These are phyloP conservation scores for Lachancea nothofagi DNA, from an alignment of 805 yeast genomes.

Conservation along the genomic window DNA sequence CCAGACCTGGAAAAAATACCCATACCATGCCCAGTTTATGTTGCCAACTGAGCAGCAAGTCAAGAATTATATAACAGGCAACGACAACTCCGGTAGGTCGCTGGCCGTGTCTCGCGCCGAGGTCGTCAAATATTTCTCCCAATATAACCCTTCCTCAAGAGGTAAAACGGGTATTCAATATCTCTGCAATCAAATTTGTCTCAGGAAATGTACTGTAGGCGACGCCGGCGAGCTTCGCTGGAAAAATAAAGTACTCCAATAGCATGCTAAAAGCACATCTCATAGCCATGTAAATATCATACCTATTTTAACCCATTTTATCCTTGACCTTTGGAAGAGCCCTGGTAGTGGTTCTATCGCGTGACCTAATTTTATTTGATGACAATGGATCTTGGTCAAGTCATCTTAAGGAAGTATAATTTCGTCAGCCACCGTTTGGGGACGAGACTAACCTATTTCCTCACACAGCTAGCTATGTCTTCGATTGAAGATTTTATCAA, in stretches of 20 bases:
- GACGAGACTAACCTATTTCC: too few species aligned
- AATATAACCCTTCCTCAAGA: conserved; percentile 18
- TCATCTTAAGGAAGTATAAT: too few species aligned
- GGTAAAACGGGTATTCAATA: conserved; percentile 25
- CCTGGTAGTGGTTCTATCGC: too few species aligned
- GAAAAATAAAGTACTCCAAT: conserved; percentile 9
- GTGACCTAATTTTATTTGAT: too few species aligned
- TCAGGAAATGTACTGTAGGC: conserved; percentile 19
- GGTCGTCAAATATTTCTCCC: conserved; percentile 55
- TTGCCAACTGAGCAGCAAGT: conserved; percentile 70
- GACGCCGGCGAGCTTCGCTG: conserved; percentile 13
- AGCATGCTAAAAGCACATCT: neutral
- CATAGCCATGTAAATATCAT: conserved; percentile 9
- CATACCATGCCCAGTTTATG: conserved; percentile 47
- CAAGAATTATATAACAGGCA: conserved; percentile 61
- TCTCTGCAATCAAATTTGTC: conserved; percentile 18
- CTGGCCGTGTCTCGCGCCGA: conserved; percentile 66
- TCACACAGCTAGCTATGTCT: conserved; percentile 3
- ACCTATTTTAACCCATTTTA: neutral
- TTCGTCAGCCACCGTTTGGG: too few species aligned
- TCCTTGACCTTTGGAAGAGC: too few species aligned
- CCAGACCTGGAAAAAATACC: conserved; percentile 41
- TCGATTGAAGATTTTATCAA: conserved; percentile 12
- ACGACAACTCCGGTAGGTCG: conserved; percentile 57
- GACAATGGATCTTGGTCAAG: too few species aligned